Conservation (phyloP, 257 asterid genomes). For the Dorcoceras hygrometricum region DNA sequence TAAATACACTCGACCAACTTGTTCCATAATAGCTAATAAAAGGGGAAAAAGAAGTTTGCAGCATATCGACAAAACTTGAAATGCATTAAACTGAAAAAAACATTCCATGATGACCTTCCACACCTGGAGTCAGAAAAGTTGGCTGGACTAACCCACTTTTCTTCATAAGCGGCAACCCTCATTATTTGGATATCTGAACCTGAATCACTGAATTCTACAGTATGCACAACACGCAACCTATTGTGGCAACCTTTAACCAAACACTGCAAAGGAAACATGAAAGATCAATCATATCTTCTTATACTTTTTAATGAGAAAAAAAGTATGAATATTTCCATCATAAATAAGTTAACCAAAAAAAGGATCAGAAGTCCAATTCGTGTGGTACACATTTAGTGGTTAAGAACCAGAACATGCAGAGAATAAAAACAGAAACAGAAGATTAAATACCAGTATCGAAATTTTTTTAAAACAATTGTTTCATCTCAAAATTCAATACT, state of each 20-base stretch:
- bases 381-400: background rate
- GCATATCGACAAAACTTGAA: slow-evolving; percentile 8
- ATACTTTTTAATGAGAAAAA: background rate
- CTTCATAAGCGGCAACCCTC: slow-evolving; percentile 96
- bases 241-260: slow-evolving; percentile 97
- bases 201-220: slow-evolving; percentile 87
- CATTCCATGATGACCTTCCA: background rate
- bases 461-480: no score
- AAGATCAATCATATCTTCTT: background rate
- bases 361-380: background rate
- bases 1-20: background rate
- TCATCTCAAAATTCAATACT: background rate
- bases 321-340: slow-evolving; percentile 1
- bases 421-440: no score
- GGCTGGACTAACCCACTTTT: slow-evolving; percentile 89
- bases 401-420: background rate
- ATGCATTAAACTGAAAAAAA: slow-evolving; percentile 1
- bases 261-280: slow-evolving; percentile 48
- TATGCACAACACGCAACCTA: slow-evolving; percentile 90
- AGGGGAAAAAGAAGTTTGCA: background rate
- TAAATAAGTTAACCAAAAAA: background rate
- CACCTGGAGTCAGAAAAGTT: slow-evolving; percentile 76
- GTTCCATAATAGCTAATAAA: no score
- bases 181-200: slow-evolving; percentile 89
- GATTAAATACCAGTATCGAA: no score